phyloP scores from a whole-genome alignment of 345 rosid genomes.

The Odontarrhena argentea region DNA sequence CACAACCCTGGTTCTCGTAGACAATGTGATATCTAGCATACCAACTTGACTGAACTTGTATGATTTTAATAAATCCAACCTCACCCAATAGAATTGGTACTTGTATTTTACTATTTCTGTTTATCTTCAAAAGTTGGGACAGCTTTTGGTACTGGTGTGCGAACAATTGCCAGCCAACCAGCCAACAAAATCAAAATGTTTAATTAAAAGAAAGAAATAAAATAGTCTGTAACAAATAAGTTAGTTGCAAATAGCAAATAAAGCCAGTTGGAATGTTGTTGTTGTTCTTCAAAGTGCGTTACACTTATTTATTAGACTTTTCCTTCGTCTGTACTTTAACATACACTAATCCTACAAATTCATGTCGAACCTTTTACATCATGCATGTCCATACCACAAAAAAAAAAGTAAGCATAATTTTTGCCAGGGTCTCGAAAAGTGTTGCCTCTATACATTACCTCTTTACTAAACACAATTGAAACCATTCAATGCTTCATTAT shows the following conservation, averaged over 20 bases:
- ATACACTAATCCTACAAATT: neutral
- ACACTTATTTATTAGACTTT: neutral
- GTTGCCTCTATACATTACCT: too few relatives aligned
- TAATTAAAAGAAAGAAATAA: neutral
- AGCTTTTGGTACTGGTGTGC: constrained; percentile 22
- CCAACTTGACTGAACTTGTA: constrained; percentile 22
- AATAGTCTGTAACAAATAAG: constrained; percentile 29
- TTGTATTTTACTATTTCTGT: neutral
- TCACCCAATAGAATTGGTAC: neutral
- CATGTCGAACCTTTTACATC: neutral
- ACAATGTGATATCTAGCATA: constrained; percentile 11
- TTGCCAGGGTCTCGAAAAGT: neutral
- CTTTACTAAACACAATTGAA: too few relatives aligned
- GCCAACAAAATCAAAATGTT: constrained; percentile 24
- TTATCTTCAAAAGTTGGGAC: constrained; percentile 1
- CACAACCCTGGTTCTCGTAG: constrained; percentile 7
- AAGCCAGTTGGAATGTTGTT: constrained; percentile 30
- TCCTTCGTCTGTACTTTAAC: neutral
- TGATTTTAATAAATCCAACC: constrained; percentile 23
- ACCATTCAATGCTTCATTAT: too few relatives aligned
- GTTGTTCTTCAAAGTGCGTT: constrained; percentile 5
- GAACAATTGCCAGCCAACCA: constrained; percentile 30
- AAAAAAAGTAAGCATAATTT: neutral
- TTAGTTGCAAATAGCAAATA: constrained; percentile 33
- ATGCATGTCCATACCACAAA: neutral